A percentile compares a stretch with the other conserved stretches of the same genome.
Evolutionary conservation across 2,329 filamentous ascomycete species (phyloP).

Genomic region (Metarhizium anisopliae): DNA sequence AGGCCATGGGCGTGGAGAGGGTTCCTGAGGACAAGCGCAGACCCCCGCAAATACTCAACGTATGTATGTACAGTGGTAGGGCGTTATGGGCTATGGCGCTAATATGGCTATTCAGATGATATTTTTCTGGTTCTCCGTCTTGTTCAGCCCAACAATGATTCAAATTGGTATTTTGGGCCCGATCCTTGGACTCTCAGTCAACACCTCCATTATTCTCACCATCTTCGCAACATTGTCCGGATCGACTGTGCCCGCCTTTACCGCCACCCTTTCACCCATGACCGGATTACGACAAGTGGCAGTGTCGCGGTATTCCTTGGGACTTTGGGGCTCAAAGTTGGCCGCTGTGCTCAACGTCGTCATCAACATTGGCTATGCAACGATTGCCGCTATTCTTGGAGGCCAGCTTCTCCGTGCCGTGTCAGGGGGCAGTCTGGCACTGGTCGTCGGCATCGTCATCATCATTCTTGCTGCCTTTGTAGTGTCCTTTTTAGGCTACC

Average conservation of each 20-base stretch:
- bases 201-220: constrained; percentile 7
- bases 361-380: constrained; percentile 12
- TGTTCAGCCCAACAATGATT: constrained; percentile 7
- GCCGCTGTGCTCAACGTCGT: constrained; percentile 14
- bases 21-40: constrained; percentile 3
- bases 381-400: constrained; percentile 12
- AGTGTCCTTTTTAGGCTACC: constrained; percentile 13
- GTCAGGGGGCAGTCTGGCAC: constrained; percentile 11
- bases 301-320: constrained; percentile 10
- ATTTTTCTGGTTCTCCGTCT: constrained; percentile 9
- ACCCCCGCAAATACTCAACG: constrained; percentile 3
- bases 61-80: not conserved
- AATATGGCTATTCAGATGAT: constrained; percentile 3
- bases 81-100: not conserved
- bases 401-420: constrained; percentile 14
- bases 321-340: constrained; percentile 14
- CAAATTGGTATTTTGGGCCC: constrained; percentile 9
- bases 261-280: constrained; percentile 4
- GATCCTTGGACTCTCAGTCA: constrained; percentile 7
- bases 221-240: constrained; percentile 3
- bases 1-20: constrained; percentile 5
- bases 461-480: constrained; percentile 12
- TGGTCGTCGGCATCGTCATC: constrained; percentile 13
- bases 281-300: constrained; percentile 11
- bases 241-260: constrained; percentile 7